phyloP scores from a whole-genome alignment of 441 rosid species.

The Pelargonium myrrhifolium region DNA sequence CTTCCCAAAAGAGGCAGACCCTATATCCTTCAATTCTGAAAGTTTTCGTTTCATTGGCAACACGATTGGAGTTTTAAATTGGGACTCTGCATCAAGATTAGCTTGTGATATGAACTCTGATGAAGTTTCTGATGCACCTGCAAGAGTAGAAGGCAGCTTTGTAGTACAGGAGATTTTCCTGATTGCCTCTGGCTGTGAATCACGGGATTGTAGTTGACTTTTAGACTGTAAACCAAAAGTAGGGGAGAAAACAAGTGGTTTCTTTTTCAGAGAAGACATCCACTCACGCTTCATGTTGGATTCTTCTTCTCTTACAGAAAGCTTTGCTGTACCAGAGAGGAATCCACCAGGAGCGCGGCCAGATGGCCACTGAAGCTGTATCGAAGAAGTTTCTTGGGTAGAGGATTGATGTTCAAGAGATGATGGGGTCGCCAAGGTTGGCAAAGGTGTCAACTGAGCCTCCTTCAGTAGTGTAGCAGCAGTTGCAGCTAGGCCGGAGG shows the following conservation, averaged over 20 bases:
- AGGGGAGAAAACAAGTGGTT: conserved; percentile 67
- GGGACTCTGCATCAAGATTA: conserved; percentile 45
- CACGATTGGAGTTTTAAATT: conserved; percentile 59
- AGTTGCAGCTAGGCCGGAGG: conserved; percentile 68
- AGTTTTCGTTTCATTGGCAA: conserved; percentile 75
- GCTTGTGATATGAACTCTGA: conserved; percentile 36
- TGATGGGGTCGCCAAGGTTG: conserved; percentile 54
- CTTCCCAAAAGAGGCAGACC: conserved; percentile 49
- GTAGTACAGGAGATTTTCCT: conserved; percentile 33
- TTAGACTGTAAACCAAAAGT: conserved; percentile 48
- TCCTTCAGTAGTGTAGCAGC: conserved; percentile 73
- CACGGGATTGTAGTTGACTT: conserved; percentile 40
- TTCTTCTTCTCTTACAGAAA: conserved; percentile 39
- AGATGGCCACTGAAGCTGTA: conserved; percentile 82
- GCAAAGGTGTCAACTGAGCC: conserved; percentile 82
- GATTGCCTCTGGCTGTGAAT: conserved; percentile 37
- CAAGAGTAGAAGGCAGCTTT: conserved; percentile 33
- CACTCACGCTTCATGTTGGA: conserved; percentile 38
- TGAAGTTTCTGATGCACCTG: conserved; percentile 32
- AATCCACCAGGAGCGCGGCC: conserved; percentile 71
- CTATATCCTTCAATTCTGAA: conserved; percentile 61
- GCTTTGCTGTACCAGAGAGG: conserved; percentile 46
- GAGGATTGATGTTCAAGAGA: conserved; percentile 51
- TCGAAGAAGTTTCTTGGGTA: conserved; percentile 48
- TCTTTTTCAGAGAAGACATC: conserved; percentile 55